Evolutionary conservation across 108 stramenopile species (phyloP).

Genomic region (Aureococcus anophagefferens): DNA sequence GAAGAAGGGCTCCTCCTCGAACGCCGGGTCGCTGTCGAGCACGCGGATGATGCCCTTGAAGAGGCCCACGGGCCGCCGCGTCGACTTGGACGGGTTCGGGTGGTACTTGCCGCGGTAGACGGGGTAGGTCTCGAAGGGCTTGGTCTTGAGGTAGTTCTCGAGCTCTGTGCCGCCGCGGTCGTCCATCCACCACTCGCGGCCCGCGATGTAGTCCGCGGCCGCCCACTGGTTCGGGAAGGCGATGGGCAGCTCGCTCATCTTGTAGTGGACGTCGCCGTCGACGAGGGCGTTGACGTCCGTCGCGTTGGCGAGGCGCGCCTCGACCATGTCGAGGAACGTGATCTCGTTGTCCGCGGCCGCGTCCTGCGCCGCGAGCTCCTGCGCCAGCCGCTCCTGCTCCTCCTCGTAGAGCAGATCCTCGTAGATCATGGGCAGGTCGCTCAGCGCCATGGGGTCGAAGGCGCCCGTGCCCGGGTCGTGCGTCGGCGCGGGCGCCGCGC

Average conservation of each 20-base stretch:
- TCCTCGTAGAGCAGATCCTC: background rate
- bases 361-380: background rate
- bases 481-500: no score
- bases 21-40: constrained; percentile 8
- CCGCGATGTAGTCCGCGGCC: background rate
- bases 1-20: constrained; percentile 2
- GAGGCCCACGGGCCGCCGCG: background rate
- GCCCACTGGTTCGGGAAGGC: background rate
- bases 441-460: background rate
- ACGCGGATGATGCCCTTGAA: constrained; percentile 36
- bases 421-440: background rate
- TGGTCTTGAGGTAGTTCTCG: constrained; percentile 16
- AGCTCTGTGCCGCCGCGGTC: constrained; percentile 11
- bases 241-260: background rate
- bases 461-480: background rate
- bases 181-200: background rate
- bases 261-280: background rate
- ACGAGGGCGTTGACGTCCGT: background rate
- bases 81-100: no score
- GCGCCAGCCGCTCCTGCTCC: background rate
- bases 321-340: background rate
- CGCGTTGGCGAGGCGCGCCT: background rate
- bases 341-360: background rate
- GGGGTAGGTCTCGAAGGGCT: constrained; percentile 32
- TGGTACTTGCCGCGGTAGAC: constrained; percentile 17